Conservation (phyloP, 2,329 filamentous ascomycete species). For the Diaporthe citri region DNA sequence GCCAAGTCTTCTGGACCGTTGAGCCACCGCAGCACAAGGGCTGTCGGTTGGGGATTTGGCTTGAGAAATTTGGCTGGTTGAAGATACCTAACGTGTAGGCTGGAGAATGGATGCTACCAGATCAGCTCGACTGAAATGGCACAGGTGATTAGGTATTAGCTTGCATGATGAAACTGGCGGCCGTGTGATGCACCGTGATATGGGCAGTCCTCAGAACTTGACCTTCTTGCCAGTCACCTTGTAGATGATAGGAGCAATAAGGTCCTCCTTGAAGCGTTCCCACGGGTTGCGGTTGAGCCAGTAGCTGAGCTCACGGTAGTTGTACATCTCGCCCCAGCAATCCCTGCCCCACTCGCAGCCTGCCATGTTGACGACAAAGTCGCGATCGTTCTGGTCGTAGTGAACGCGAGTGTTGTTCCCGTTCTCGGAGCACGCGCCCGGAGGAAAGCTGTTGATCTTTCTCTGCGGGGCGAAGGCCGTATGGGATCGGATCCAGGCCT, state of each 20-base stretch:
- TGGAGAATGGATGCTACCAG: background rate
- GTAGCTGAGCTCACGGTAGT: slow-evolving; percentile 92
- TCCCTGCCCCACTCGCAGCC: slow-evolving; percentile 97
- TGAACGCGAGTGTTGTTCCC: slow-evolving; percentile 83
- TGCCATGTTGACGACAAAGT: slow-evolving; percentile 98
- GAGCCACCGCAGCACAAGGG: slow-evolving; percentile 4
- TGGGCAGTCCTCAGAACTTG: slow-evolving; percentile 59
- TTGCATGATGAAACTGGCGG: background rate
- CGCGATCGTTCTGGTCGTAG: slow-evolving; percentile 85
- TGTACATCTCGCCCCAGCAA: slow-evolving; percentile 98
- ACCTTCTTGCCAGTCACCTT: slow-evolving; percentile 73
- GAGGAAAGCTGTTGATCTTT: slow-evolving; percentile 93
- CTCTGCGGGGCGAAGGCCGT: slow-evolving; percentile 92
- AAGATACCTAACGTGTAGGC: background rate
- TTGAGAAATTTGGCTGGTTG: background rate
- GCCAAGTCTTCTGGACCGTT: background rate
- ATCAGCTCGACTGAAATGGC: slow-evolving; percentile 9
- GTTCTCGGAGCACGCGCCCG: slow-evolving; percentile 86
- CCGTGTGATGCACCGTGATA: background rate
- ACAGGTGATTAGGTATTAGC: slow-evolving; percentile 18
- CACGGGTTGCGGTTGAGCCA: slow-evolving; percentile 86
- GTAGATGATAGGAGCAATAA: slow-evolving; percentile 71
- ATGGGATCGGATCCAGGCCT: slow-evolving; percentile 92
- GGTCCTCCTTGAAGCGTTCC: slow-evolving; percentile 80
- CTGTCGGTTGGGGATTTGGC: background rate